These are phyloP conservation scores for Eimeria sp. DNA, from an alignment of 169 alveolate species.

Conservation along the genomic window DNA sequence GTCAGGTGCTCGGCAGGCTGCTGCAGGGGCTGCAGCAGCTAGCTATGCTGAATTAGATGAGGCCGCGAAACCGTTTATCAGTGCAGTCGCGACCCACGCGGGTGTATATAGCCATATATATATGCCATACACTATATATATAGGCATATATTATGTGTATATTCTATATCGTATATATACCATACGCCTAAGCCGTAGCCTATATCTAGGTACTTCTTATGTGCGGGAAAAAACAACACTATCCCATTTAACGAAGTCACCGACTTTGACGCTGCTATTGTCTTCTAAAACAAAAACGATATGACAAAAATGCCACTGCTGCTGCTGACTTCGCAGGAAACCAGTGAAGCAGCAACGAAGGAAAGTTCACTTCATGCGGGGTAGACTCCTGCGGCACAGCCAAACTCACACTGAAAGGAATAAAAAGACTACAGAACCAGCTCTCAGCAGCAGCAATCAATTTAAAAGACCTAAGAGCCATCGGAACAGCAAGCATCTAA, in stretches of 20 bases:
- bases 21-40: neutral
- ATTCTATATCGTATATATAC: no score
- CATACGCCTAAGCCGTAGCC: neutral
- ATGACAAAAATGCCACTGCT: neutral
- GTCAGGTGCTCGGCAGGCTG: neutral
- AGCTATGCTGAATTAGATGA: neutral
- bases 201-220: neutral
- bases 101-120: neutral
- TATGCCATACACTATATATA: neutral
- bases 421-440: neutral
- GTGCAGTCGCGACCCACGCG: neutral
- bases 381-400: constrained; percentile 56
- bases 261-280: neutral
- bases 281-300: neutral
- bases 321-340: neutral
- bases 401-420: no score
- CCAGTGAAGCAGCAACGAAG: neutral
- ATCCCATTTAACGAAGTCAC: neutral
- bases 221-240: neutral
- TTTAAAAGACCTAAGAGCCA: neutral
- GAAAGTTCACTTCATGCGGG: constrained; percentile 39
- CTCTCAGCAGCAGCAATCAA: neutral
- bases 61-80: neutral
- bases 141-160: neutral
- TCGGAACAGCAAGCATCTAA: neutral